phyloP scores from a whole-genome alignment of 2,329 filamentous ascomycete species.

The Fusarium sp. region DNA sequence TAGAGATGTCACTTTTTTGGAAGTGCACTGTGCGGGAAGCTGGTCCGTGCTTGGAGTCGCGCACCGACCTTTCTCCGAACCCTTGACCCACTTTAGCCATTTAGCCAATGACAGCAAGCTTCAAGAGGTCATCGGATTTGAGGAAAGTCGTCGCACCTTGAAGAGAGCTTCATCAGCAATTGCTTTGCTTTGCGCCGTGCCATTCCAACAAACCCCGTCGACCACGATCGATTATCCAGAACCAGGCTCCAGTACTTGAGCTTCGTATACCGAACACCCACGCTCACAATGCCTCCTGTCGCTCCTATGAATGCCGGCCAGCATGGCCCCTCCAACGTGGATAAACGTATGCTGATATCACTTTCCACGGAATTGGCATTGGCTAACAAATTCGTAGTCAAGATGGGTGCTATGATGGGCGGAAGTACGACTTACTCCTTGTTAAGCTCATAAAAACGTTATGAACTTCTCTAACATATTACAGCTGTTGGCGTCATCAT shows the following conservation, averaged over 20 bases:
- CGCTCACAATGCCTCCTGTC: conserved; percentile 55
- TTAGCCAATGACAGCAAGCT: conserved; percentile 43
- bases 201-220: not conserved
- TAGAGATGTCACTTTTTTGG: not conserved
- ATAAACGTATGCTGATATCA: conserved; percentile 60
- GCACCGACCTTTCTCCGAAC: conserved; percentile 46
- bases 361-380: conserved; percentile 9
- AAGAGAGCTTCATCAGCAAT: conserved; percentile 36
- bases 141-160: conserved; percentile 25
- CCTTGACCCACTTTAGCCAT: not conserved
- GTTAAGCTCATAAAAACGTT: not conserved
- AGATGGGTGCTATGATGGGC: conserved; percentile 99
- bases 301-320: conserved; percentile 54
- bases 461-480: conserved; percentile 46
- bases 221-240: not conserved
- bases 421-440: conserved; percentile 76
- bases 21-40: conserved; percentile 12
- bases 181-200: conserved; percentile 14
- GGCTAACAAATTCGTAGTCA: conserved; percentile 55
- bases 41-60: conserved; percentile 23
- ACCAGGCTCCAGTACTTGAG: not conserved
- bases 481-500: conserved; percentile 94
- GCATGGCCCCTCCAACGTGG: conserved; percentile 63
- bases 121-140: conserved; percentile 24
- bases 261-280: not conserved